Base-by-base conservation (phyloP, 164 flowering plant genomes). In the Macadamia tetraphylla region DNA sequence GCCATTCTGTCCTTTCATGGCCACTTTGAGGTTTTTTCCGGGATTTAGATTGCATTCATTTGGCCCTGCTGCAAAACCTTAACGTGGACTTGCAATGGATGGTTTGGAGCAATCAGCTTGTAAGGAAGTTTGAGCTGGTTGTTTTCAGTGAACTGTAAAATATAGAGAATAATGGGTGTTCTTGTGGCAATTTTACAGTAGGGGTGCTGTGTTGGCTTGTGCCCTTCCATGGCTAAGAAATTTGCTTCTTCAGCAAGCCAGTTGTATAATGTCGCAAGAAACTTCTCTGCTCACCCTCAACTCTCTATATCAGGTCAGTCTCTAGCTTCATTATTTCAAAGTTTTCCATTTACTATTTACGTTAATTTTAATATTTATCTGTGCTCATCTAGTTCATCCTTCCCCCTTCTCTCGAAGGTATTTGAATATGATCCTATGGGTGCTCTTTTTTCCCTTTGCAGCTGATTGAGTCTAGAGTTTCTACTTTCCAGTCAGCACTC, bases 171-270 rank as follows among this genome's bases (percentile, higher is more conserved):
- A 44, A 70, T 31, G 60, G 44, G 32, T 29, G 56, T 18, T 53
- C n/a, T 49, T 64, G 71, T 66, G 64, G 65, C 44, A 29, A 57
- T 62, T 69, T 60, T 13, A 42, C 32, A 68, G 62, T 76, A 94
- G 98, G 77, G 98, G 98, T 70, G 91, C 96, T 53, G 80, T 90
- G 3, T 61, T 90, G 73, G 90, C 78, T n/a, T 85, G 88, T 81
- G 83, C 95, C 11, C 82, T 92, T 81, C 92, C 99, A 58, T 94
- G 97, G 99, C 82, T 94, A 18, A 85, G 83, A 78, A 81, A 84
- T 75, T 76, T 94, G 65, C 85, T 94, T 67, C 92, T 90, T 81
- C 92, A 87, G 68, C 98, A 92, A 79, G 79, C 96, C 51, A 86
- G 95, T 71, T 78, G 79, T 63, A 85, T 92, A 49, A 85, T 89